Percentiles rank a stretch among this genome's conserved stretches.
These are phyloP conservation scores for Cucurbita argyrosperma DNA, from an alignment of 306 rosid genomes.

Conservation along the genomic window DNA sequence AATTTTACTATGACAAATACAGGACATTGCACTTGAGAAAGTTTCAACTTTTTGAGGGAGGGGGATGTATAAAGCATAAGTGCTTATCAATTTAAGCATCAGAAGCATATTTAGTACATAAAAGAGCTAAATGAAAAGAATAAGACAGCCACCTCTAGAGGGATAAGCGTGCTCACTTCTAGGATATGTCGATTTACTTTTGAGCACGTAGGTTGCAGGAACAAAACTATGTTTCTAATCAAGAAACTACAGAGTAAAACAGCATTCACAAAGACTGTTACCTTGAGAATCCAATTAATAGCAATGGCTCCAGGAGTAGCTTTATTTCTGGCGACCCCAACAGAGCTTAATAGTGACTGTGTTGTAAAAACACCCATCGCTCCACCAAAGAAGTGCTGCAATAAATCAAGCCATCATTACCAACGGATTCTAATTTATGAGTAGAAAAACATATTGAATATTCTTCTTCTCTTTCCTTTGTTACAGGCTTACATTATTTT, in stretches of 20 bases:
- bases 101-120: not conserved
- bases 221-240: not conserved
- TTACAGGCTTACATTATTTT: not conserved
- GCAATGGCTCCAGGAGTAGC: constrained; percentile 81
- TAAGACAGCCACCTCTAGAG: not conserved
- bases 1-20: not conserved
- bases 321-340: constrained; percentile 66
- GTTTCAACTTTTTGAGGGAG: not conserved
- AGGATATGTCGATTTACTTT: not conserved
- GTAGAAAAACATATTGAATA: not conserved
- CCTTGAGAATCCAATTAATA: constrained; percentile 97
- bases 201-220: not conserved
- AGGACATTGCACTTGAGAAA: not conserved
- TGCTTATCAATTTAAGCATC: not conserved
- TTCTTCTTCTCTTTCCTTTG: not conserved
- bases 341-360: constrained; percentile 73
- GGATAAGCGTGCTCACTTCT: not conserved
- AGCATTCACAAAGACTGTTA: constrained; percentile 1
- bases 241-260: not conserved
- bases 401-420: not conserved
- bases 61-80: not conserved
- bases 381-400: constrained; percentile 91
- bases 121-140: not conserved
- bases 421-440: not conserved
- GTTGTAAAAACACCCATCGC: constrained; percentile 99